phyloP scores from a whole-genome alignment of 306 rosid species.

The Purshia tridentata region DNA sequence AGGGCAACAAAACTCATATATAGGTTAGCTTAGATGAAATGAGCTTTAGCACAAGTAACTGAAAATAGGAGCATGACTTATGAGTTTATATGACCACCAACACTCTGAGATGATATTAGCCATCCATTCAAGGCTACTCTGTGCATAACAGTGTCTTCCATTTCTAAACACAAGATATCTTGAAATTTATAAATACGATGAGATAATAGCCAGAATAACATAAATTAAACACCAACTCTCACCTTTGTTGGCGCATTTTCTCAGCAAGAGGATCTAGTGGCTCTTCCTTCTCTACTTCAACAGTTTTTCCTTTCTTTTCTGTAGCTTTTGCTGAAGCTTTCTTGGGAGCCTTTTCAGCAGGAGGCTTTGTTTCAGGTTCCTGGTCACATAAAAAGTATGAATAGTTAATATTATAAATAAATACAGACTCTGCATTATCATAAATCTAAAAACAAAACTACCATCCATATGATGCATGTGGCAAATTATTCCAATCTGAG shows the following conservation, averaged over 20 bases:
- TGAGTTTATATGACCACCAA: background rate
- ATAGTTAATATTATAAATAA: background rate
- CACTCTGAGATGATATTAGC: background rate
- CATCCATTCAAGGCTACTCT: background rate
- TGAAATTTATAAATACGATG: background rate
- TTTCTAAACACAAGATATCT: background rate
- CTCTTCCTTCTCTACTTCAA: conserved; percentile 48
- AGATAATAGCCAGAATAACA: background rate
- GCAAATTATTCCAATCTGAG: background rate
- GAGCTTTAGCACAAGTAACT: background rate
- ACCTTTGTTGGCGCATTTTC: conserved; percentile 96
- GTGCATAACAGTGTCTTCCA: background rate
- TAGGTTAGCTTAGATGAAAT: background rate
- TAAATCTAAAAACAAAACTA: background rate
- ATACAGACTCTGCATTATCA: background rate
- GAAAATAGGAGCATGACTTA: background rate
- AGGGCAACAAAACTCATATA: background rate
- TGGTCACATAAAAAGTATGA: conserved; percentile 25
- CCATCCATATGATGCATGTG: background rate
- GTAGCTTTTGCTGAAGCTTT: conserved; percentile 51
- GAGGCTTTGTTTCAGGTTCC: conserved; percentile 65
- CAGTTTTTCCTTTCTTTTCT: conserved; percentile 65
- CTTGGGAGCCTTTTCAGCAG: conserved; percentile 57
- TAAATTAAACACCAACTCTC: conserved; percentile 2
- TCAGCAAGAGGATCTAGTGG: conserved; percentile 82